A percentile compares a stretch with the other conserved stretches of the same genome.
Evolutionary conservation across 2,329 filamentous ascomycete genomes (phyloP).

Genomic region (Cyphellophora attinorum): DNA sequence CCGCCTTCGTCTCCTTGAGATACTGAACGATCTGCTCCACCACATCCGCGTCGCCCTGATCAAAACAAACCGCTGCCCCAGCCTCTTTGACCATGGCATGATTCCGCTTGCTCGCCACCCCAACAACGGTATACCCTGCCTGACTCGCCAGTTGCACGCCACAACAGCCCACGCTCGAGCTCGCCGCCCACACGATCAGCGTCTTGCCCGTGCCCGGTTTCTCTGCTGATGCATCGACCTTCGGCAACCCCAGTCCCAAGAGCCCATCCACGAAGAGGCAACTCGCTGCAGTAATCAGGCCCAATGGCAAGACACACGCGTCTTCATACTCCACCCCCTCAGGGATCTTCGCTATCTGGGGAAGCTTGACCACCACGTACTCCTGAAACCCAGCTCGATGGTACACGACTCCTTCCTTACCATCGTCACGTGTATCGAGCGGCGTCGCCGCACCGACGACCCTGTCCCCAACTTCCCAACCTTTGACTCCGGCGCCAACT

Average conservation of each 20-base stretch:
- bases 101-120: constrained; percentile 30
- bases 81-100: constrained; percentile 32
- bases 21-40: constrained; percentile 1
- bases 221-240: neutral
- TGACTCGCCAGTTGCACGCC: constrained; percentile 31
- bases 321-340: constrained; percentile 22
- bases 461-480: neutral
- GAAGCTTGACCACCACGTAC: constrained; percentile 18
- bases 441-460: neutral
- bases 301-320: constrained; percentile 27
- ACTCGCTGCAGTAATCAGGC: constrained; percentile 22
- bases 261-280: constrained; percentile 21
- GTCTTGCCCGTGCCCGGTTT: constrained; percentile 10
- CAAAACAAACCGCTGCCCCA: constrained; percentile 33
- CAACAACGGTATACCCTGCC: constrained; percentile 32
- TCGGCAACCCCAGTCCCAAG: neutral
- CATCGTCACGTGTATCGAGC: neutral
- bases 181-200: constrained; percentile 33
- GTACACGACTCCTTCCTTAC: no score
- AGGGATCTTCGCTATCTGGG: constrained; percentile 21
- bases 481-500: constrained; percentile 9
- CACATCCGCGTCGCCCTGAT: constrained; percentile 26
- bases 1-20: constrained; percentile 5
- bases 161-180: constrained; percentile 31
- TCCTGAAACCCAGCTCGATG: constrained; percentile 18